phyloP scores from a whole-genome alignment of 495 filamentous ascomycete species.

The Penicillium egyptiacum region DNA sequence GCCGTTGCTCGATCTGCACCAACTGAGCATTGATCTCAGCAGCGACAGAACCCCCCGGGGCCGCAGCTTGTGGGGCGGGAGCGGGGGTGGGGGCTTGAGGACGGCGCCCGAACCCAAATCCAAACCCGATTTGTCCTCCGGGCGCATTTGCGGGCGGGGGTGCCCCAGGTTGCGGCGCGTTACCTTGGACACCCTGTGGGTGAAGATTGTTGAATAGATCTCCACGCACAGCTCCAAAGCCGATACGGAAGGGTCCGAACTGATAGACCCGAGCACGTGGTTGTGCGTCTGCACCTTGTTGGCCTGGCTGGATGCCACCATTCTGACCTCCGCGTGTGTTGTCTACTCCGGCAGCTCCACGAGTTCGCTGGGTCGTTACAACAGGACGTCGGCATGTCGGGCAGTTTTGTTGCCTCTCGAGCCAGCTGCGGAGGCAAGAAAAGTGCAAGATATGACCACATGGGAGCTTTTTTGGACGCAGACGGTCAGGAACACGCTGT shows the following conservation, averaged over 20 bases:
- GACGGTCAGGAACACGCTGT: constrained; percentile 64
- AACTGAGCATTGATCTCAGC: constrained; percentile 54
- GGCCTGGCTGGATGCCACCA: constrained; percentile 28
- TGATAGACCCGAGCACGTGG: constrained; percentile 52
- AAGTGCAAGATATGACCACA: constrained; percentile 96
- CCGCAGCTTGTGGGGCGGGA: constrained; percentile 15
- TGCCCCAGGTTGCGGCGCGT: constrained; percentile 34
- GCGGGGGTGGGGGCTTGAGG: constrained; percentile 23
- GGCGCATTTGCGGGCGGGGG: constrained; percentile 29
- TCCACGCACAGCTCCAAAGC: constrained; percentile 55
- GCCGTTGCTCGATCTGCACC: constrained; percentile 62
- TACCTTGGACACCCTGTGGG: constrained; percentile 49
- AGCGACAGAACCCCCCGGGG: constrained; percentile 16
- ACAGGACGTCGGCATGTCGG: constrained; percentile 91
- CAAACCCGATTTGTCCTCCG: constrained; percentile 44
- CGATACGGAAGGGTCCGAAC: constrained; percentile 58
- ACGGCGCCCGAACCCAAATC: constrained; percentile 47
- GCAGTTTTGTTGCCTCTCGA: constrained; percentile 97
- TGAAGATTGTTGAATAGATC: constrained; percentile 55
- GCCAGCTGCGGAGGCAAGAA: constrained; percentile 90
- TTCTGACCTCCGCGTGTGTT: constrained; percentile 33
- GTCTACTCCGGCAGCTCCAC: constrained; percentile 29
- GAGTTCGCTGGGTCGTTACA: constrained; percentile 32
- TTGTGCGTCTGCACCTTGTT: constrained; percentile 32
- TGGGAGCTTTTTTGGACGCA: constrained; percentile 89